These are phyloP conservation scores for Pistacia vera DNA, from an alignment of 345 rosid species.

Conservation along the genomic window DNA sequence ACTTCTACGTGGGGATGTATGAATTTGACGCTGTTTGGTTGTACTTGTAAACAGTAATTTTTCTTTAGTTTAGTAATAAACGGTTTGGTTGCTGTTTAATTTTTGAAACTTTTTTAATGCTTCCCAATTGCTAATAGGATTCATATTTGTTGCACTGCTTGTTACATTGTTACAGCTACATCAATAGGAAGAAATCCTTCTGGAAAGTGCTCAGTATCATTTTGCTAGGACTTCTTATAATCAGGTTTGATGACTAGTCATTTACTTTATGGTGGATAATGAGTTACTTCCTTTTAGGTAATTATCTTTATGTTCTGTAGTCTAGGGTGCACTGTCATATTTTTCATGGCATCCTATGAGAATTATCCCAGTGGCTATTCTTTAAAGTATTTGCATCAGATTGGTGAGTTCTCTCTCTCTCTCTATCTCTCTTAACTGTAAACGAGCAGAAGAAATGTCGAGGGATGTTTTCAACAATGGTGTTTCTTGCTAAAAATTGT, in stretches of 20 bases:
- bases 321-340: constrained; percentile 75
- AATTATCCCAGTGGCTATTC: constrained; percentile 95
- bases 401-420: constrained; percentile 53
- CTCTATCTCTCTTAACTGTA: not conserved
- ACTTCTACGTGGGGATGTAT: not conserved
- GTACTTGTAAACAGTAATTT: not conserved
- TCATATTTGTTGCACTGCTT: constrained; percentile 15
- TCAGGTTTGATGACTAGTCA: constrained; percentile 57
- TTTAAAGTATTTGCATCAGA: constrained; percentile 70
- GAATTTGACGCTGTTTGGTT: not conserved
- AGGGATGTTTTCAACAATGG: too few species aligned
- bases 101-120: not conserved
- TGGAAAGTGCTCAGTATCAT: constrained; percentile 74
- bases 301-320: constrained; percentile 52
- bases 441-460: not conserved
- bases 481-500: too few species aligned
- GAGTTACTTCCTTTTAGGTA: constrained; percentile 16
- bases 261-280: constrained; percentile 1
- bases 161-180: constrained; percentile 73
- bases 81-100: not conserved
- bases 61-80: not conserved
- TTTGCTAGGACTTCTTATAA: constrained; percentile 58
- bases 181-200: constrained; percentile 72
- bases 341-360: constrained; percentile 84
- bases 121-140: not conserved